Evolutionary conservation across 805 yeast genomes (phyloP).

Genomic region (Millerago galiae): DNA sequence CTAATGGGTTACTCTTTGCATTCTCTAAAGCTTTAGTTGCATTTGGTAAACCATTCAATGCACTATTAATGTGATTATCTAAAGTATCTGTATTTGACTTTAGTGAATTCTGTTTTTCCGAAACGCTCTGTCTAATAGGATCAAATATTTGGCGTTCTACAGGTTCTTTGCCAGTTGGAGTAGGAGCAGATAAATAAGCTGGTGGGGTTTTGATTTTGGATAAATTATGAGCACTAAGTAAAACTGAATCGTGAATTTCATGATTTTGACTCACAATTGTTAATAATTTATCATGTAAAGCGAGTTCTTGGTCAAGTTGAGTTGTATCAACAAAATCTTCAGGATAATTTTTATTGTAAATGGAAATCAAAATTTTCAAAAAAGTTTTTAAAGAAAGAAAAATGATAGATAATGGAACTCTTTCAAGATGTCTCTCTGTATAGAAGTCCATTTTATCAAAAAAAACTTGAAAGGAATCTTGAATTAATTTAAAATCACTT

Average conservation of each 20-base stretch:
- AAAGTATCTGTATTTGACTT: too few species aligned
- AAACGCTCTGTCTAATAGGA: background rate
- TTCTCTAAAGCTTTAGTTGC: background rate
- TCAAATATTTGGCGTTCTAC: background rate
- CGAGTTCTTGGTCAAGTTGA: slow-evolving; percentile 9
- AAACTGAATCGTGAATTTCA: background rate
- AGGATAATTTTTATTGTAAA: slow-evolving; percentile 10
- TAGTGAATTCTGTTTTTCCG: too few species aligned
- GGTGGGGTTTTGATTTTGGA: background rate
- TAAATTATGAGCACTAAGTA: background rate
- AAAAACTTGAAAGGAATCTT: slow-evolving; percentile 4
- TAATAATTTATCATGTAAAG: background rate
- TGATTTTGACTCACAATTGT: background rate
- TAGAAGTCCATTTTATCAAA: slow-evolving; percentile 4
- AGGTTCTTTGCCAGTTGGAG: background rate
- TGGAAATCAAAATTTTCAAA: slow-evolving; percentile 16
- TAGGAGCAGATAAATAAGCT: background rate
- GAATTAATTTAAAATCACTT: slow-evolving; percentile 13
- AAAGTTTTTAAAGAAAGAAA: slow-evolving; percentile 16
- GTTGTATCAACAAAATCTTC: slow-evolving; percentile 5
- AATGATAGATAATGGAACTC: slow-evolving; percentile 6
- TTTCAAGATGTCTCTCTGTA: slow-evolving; percentile 5
- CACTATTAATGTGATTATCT: too few species aligned
- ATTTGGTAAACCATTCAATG: background rate
- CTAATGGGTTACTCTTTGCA: background rate